These are phyloP conservation scores for Thozetella sp. DNA, from an alignment of 495 filamentous ascomycete genomes.

Conservation along the genomic window DNA sequence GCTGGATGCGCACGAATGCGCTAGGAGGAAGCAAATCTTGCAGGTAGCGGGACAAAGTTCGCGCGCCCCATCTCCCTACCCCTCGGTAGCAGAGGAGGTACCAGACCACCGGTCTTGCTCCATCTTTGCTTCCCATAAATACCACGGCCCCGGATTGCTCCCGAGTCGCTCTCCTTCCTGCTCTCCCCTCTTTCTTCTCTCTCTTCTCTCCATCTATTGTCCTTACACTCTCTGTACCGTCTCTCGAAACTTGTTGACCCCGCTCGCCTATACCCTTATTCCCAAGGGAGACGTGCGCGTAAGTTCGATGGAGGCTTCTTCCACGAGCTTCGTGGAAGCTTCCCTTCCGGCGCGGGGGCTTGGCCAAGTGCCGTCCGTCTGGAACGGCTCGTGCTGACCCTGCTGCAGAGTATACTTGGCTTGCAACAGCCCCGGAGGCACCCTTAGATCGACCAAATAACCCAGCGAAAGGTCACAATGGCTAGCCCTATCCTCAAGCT, in stretches of 20 bases:
- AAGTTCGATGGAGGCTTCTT: no score
- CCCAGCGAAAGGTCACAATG: slow-evolving; percentile 24
- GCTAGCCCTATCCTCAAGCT: slow-evolving; percentile 68
- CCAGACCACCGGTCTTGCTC: not conserved
- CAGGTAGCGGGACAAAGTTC: not conserved
- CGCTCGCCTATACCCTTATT: not conserved
- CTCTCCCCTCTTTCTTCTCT: not conserved
- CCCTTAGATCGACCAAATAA: slow-evolving; percentile 10
- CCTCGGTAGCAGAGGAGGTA: not conserved
- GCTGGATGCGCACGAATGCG: not conserved
- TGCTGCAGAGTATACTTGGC: not conserved
- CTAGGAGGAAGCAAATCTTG: not conserved
- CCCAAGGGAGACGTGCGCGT: not conserved
- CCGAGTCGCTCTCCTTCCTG: no score
- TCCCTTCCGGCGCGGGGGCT: not conserved
- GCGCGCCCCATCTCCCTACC: no score
- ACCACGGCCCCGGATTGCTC: not conserved
- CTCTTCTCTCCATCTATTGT: not conserved
- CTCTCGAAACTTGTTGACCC: not conserved
- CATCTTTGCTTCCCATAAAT: not conserved
- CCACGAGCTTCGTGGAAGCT: no score
- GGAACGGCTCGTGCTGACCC: no score
- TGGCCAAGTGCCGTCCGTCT: no score
- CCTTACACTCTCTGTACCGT: not conserved
- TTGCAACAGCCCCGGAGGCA: not conserved